Evolutionary conservation across 2,329 filamentous ascomycete genomes (phyloP), one percentile per base, ranked within the genome.

Genomic region (Ploettnerulaceae sp.): DNA sequence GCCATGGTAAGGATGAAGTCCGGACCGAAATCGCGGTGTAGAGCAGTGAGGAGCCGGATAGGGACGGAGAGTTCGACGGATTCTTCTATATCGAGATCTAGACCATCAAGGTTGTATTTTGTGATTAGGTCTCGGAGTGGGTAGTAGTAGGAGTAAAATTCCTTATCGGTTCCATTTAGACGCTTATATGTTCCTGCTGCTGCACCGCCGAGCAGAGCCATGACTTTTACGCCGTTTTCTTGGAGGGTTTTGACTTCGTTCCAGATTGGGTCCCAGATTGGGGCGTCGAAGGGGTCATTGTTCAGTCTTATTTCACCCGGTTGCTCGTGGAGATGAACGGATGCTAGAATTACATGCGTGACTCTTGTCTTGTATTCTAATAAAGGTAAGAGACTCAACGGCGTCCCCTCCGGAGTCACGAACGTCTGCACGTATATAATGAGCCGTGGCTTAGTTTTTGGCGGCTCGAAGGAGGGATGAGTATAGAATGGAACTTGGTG

Each of bases 281-380:
- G 31, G 2, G 46, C 32, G 21, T 52, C 33, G 20, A 57, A 48
- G 22, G 43, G 33, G 24, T 55, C 40, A 37, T 57, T 49, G 25
- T 58, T 58, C 36, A 58, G 47, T 42, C 75, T 73, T 0, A 88
- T 88, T 2, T 88, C 87, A 15, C 89, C 89, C 25, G 84, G 79
- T 18, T 67, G 64, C 3, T 74, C 71, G 64, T 91, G 89, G 57
- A 95, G 69, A 66, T 95, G 89, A 46, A 95, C 78, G 9, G 89
- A 88, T 7, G 86, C 86, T 35, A 95, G 69, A 57, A 95, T 89
- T 47, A 95, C 72, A 67, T 95, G 89, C 0, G 89, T 94, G 43
- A 79, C 66, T 12, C 77, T 77, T 2, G 77, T 81, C 52, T 74
- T 68, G 33, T 60, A 44, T 17, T 71, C 70, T 4, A 57, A 32